Evolutionary conservation across 345 rosid genomes (phyloP).

Genomic region (Rubroshorea leprosula): DNA sequence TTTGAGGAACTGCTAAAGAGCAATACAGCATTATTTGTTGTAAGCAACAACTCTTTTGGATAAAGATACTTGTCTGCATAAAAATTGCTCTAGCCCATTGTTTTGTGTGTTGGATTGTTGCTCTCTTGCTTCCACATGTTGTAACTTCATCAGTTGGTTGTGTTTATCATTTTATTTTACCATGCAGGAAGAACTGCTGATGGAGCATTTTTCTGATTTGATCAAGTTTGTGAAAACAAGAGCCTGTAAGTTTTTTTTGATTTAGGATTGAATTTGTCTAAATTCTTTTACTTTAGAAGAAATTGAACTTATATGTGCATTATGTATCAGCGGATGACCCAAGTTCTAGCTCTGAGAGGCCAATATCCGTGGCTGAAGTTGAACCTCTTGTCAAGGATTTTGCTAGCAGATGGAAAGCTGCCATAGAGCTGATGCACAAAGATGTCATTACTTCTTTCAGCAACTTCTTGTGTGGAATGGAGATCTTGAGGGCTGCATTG

Average conservation of each 20-base stretch:
- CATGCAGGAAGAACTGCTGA: slow-evolving; percentile 90
- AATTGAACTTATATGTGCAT: background rate
- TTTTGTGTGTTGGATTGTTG: no score
- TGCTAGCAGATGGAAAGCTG: slow-evolving; percentile 84
- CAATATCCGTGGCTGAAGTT: slow-evolving; percentile 65
- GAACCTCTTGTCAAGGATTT: slow-evolving; percentile 88
- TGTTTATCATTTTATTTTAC: background rate
- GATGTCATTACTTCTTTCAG: slow-evolving; percentile 98
- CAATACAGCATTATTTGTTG: slow-evolving; percentile 87
- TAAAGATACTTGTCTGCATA: no score
- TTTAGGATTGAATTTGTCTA: no score
- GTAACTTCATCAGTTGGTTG: background rate
- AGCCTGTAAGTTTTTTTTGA: slow-evolving; percentile 68
- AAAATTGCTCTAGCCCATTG: background rate
- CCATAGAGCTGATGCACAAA: slow-evolving; percentile 96
- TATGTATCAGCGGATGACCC: slow-evolving; percentile 69
- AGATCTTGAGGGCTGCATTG: slow-evolving; percentile 88
- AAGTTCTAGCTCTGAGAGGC: slow-evolving; percentile 52
- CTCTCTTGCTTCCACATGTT: background rate
- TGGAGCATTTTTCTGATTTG: slow-evolving; percentile 86
- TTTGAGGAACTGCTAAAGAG: slow-evolving; percentile 88
- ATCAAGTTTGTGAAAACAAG: slow-evolving; percentile 88
- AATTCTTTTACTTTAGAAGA: no score
- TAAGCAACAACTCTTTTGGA: no score
- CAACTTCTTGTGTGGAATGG: slow-evolving; percentile 95